Evolutionary conservation across 2,329 filamentous ascomycete species (phyloP), one percentile per base, ranked within the genome.

Genomic region (Thielaviopsis ethacetica): DNA sequence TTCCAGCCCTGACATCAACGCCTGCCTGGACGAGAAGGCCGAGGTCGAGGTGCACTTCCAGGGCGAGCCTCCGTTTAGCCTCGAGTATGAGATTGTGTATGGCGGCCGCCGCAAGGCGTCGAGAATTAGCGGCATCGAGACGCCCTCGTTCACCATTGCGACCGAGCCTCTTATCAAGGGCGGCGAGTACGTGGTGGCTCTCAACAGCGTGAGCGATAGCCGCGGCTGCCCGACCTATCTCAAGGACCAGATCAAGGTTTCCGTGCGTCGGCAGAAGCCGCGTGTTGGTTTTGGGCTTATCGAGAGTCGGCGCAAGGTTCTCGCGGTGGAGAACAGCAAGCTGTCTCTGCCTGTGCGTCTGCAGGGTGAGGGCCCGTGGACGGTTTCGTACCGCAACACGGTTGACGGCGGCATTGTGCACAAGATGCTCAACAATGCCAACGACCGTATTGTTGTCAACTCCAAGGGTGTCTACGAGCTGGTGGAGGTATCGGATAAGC

Each of bases 31-130:
- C 61, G 85, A 95, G 59, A 77, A 84, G 21, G 82, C 91, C 6
- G 80, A 84, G 34, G 81, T 93, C 27, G 82, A 88, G 59, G 82
- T 96, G 47, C 71, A 77, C 56, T 79, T 97, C 50, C 76, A 82
- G 53, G 93, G 94, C 50, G 90, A 97, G 65, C 78, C 84, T 19
- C 93, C 94, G 0, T 97, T 91, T 76, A 86, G 78, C 22, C 73
- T 98, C 47, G 90, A 97, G 67, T 98, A 95, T 73, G 93, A 97
- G 70, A 75, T 96, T 49, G 81, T 96, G 7, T 88, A 97, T 70
- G 87, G 90, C 59, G 91, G 91, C 59, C 94, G 87, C 71, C 82
- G 91, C 57, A 84, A 81, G 63, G 85, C 86, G 56, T 79, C 85
- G 65, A 80, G 78, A 59, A 75, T 82, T 26, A 75, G 80, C 0